Evolutionary conservation across 225 moss, liverwort and hornwort species (phyloP), one percentile per base, ranked within the genome.

Genomic region (Asterella californica): DNA sequence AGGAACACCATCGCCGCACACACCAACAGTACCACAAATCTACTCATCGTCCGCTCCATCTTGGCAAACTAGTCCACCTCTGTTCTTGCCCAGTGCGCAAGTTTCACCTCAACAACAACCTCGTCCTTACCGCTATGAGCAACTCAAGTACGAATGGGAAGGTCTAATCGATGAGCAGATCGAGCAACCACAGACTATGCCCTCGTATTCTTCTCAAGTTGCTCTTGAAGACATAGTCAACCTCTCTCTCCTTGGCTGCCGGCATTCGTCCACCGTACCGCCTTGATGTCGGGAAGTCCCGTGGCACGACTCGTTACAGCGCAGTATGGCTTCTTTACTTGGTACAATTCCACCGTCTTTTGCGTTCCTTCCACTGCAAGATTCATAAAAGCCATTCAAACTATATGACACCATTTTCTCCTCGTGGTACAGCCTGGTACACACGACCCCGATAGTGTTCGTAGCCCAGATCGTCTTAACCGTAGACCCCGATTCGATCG

Each of bases 21-120:
- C 46, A 86, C 48, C 21, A 85, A 2, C 0, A 82, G 12, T 67
- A 83, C 73, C 10, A 48, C 27, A 75, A 78, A 53, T 37, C 66
- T 61, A 27, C 79, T 38, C 80, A 63, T 77, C 54, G 80, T 82
- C 81, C 50, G 85, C 22, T 83, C 89, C 90, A 92, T 94, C 76
- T 82, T 27, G 32, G 33, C 22, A 72, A 30, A 36, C 33, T 67
- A 2, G 10, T 34, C 1, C 36, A 15, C 15, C 67, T 33, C 67
- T 34, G 15, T 34, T 67, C 33, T 34, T 67, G 5, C 6, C n/a
- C 2, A 14, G 61, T 14, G 33, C 4, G 19, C 10, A 36, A 67
- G 15, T 36, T 36, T 34, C 5, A 6, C 33, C 14, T 27, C 34
- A 34, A 14, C 29, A 67, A 19, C 2, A 67, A 33, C n/a, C 67